Conservation (phyloP, 2,329 filamentous ascomycete genomes). For the Metarhizium guizhouense region DNA sequence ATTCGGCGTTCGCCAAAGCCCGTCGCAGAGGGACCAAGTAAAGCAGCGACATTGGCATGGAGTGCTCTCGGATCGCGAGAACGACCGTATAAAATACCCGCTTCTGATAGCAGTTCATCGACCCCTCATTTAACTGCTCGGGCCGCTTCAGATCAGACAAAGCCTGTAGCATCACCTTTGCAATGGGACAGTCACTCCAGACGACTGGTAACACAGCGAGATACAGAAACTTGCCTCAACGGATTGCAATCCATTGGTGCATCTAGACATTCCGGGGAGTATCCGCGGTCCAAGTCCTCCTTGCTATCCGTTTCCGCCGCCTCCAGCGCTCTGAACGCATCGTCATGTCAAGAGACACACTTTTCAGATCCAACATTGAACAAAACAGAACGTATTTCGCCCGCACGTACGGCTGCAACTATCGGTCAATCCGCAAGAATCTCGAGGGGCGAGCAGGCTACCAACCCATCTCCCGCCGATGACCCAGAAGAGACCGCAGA, state of each 20-base stretch:
- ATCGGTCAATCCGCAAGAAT: slow-evolving; percentile 3
- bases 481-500: slow-evolving; percentile 14
- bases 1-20: slow-evolving; percentile 32
- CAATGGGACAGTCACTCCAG: slow-evolving; percentile 49
- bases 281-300: slow-evolving; percentile 28
- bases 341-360: slow-evolving; percentile 16
- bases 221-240: slow-evolving; percentile 18
- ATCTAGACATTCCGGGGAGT: slow-evolving; percentile 31
- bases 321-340: slow-evolving; percentile 41
- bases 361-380: slow-evolving; percentile 10
- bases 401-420: slow-evolving; percentile 2
- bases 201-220: slow-evolving; percentile 35
- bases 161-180: slow-evolving; percentile 20
- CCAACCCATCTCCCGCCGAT: slow-evolving; percentile 10
- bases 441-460: background rate
- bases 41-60: slow-evolving; percentile 58
- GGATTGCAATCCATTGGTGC: slow-evolving; percentile 19
- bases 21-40: slow-evolving; percentile 46
- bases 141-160: slow-evolving; percentile 24
- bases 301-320: slow-evolving; percentile 46
- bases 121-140: slow-evolving; percentile 13
- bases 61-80: slow-evolving; percentile 34
- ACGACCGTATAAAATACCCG: slow-evolving; percentile 17
- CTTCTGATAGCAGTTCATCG: slow-evolving; percentile 15
- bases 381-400: slow-evolving; percentile 10